Percentiles rank a stretch among this genome's conserved stretches.
Conservation (phyloP, 75 land plant species). For the Cunninghamia lanceolata region DNA sequence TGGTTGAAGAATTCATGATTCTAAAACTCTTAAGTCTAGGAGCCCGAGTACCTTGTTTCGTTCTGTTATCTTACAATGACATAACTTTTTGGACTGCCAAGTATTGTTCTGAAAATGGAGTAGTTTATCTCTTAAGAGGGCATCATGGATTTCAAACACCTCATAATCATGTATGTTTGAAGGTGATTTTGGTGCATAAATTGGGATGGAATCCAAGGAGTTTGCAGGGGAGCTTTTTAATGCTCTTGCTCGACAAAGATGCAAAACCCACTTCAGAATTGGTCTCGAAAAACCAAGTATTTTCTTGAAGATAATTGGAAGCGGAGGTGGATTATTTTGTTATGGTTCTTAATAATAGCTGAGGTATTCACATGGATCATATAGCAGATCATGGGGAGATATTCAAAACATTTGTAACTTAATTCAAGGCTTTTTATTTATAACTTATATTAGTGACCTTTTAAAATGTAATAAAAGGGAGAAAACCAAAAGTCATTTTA, state of each 20-base stretch:
- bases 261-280: slow-evolving; percentile 20
- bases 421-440: too few relatives aligned
- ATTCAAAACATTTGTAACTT: too few relatives aligned
- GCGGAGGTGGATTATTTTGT: slow-evolving; percentile 46
- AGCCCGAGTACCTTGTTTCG: neutral
- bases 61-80: neutral
- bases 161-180: too few relatives aligned
- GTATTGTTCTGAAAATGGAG: neutral
- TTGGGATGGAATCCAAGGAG: slow-evolving; percentile 85
- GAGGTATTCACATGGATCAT: slow-evolving; percentile 58
- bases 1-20: neutral
- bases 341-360: slow-evolving; percentile 43
- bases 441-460: too few relatives aligned
- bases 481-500: too few relatives aligned
- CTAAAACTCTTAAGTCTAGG: neutral
- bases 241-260: slow-evolving; percentile 47
- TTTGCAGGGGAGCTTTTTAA: slow-evolving; percentile 81
- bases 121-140: neutral
- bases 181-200: too few relatives aligned
- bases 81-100: neutral
- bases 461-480: too few relatives aligned
- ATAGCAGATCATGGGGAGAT: too few relatives aligned
- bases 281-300: slow-evolving; percentile 22
- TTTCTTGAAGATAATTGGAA: slow-evolving; percentile 60
- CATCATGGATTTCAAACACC: too few relatives aligned